Evolutionary conservation across 306 rosid genomes (phyloP), one percentile per base, ranked within the genome.

Genomic region (Dryas alaskensis): DNA sequence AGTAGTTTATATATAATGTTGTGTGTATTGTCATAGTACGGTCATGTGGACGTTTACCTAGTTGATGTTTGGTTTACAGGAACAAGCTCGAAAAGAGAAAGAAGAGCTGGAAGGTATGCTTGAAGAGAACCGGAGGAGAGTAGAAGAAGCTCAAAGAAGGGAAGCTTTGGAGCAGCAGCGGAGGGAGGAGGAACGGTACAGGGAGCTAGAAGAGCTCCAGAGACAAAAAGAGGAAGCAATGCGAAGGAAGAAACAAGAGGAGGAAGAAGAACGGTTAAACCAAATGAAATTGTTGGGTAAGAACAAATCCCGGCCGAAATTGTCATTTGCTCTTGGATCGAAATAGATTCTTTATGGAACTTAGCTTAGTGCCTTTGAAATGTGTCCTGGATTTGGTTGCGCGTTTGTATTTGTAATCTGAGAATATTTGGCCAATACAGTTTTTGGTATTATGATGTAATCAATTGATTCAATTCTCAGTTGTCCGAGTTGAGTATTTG

Each of bases 141-240:
- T 92, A 59, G 99, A 92, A 84, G 98, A 92, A 79, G 63, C 97
- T 73, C 97, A 92, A 78, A 86, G 97, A 80, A 92, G 83, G 76
- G 99, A 95, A 79, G 98, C 97, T 67, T 76, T 91, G 76, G 99
- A 89, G 82, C 91, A 44, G 83, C 99, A 89, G 65, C 78, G 91
- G 72, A 90, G 89, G 82, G 99, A 95, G 76, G 99, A 95, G 84
- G 99, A 95, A 64, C 91, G 98, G 51, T 92, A 90, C 57, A 85
- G 87, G 81, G 98, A 95, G 82, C 90, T 95, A n/a, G 99, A 92
- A 82, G 99, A 95, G 89, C 82, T 92, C 10, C 99, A 95, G 76
- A 92, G 99, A 81, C 96, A 95, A 80, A 90, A 90, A 61, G 99
- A 94, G 86, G 99, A 92, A 78, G 90, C 91, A 3, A 74, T 90